Base-by-base conservation (phyloP, 2,329 filamentous ascomycete species). In the Monilinia fructicola region DNA sequence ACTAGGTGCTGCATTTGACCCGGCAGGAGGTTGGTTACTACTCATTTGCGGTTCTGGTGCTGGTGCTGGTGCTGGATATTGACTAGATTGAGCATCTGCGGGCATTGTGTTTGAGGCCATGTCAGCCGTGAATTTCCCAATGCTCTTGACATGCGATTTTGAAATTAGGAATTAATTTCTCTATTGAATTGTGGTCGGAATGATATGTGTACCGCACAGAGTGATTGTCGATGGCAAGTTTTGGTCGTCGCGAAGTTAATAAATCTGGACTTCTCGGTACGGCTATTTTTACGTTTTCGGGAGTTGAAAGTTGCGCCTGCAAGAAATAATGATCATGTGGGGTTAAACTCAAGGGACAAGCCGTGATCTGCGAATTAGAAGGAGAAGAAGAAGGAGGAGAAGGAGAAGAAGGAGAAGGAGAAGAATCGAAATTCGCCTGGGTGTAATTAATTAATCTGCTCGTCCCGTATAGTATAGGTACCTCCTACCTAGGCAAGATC, bases 1-100 rank as follows among this genome's bases (percentile, higher is more conserved):
- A 38, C 16, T 63, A 18, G 65, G 75, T 66, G 73, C 71, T 1
- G 72, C 69, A 68, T 76, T 75, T 42, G 72, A 69, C 3, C 71
- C 72, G 63, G 65, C 65, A 38, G 56, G 65, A 53, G 65, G 50
- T 55, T 62, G 58, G 31, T 35, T 35, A 55, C 58, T 63, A 55
- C 58, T 63, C 65, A 66, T 66, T 63, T 53, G 60, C 7, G 40
- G 40, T 42, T 14, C 40, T 16, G 59, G 46, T 54, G 64, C 58
- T 18, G 64, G 58, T 48, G 65, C 54, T 54, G 58, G 65, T 50
- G 58, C 54, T 50, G 58, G 50, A 67, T 68, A 69, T 67, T 71
- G 60, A 55, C 55, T 68, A 12, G 69, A 52, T 54, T 26, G 12
- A 28, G 52, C 58, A 55, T 54, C 42, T 53, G 64, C 46, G 7